Evolutionary conservation across 768 basidiomycete species (phyloP).

Genomic region (Amanita inopinata): DNA sequence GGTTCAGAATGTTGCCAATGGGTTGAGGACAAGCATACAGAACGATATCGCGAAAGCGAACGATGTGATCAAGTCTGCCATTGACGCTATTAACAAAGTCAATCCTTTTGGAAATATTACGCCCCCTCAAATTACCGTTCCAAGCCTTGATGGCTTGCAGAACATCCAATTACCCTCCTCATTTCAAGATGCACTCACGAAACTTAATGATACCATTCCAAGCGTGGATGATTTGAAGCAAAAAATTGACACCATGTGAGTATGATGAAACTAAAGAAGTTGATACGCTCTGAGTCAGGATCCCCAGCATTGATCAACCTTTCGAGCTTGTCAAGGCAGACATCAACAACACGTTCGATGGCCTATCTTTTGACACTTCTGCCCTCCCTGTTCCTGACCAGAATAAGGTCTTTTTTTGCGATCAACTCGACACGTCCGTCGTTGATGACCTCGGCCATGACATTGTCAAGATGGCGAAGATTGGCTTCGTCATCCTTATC

Average conservation of each 20-base stretch:
- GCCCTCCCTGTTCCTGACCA: conserved; percentile 69
- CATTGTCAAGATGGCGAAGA: conserved; percentile 70
- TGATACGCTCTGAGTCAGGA: conserved; percentile 49
- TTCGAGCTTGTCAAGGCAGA: conserved; percentile 84
- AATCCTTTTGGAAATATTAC: conserved; percentile 64
- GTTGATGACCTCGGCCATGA: conserved; percentile 79
- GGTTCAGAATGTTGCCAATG: conserved; percentile 46
- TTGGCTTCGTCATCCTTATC: conserved; percentile 69
- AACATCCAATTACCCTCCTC: conserved; percentile 75
- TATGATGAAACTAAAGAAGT: conserved; percentile 35
- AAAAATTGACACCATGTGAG: conserved; percentile 58
- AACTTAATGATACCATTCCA: conserved; percentile 75
- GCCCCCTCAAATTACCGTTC: conserved; percentile 64
- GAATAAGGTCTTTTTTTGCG: conserved; percentile 66
- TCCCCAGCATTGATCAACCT: conserved; percentile 63
- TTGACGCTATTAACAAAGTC: conserved; percentile 63
- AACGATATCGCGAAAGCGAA: conserved; percentile 61
- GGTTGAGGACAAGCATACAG: conserved; percentile 64
- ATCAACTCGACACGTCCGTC: conserved; percentile 67
- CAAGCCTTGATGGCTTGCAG: conserved; percentile 61
- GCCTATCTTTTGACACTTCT: conserved; percentile 63
- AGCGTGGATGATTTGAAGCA: conserved; percentile 67
- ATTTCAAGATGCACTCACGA: conserved; percentile 63
- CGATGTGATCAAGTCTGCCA: conserved; percentile 50
- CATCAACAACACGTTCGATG: conserved; percentile 77